Evolutionary conservation across 495 filamentous ascomycete genomes (phyloP).

Genomic region (Oleoguttula mirabilis): DNA sequence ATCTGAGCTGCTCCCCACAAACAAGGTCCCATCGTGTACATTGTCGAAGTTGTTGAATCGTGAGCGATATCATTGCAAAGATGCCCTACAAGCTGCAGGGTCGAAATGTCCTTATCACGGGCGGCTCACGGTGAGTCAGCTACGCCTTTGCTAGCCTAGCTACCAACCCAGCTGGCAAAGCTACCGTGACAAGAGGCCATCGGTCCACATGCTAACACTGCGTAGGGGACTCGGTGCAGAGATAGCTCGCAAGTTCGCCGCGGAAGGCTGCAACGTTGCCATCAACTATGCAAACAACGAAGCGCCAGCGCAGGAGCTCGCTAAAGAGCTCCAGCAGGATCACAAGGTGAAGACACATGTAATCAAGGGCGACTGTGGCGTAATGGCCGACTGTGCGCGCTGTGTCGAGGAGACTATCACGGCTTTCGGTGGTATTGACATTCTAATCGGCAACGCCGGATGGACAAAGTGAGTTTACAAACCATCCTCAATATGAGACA

Average conservation of each 20-base stretch:
- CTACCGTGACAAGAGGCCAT: too few relatives aligned
- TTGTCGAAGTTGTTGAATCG: too few relatives aligned
- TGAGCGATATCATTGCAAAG: too few relatives aligned
- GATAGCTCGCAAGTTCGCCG: slow-evolving; percentile 52
- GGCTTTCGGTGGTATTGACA: slow-evolving; percentile 54
- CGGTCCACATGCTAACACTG: not conserved
- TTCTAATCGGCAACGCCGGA: slow-evolving; percentile 61
- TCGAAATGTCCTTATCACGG: slow-evolving; percentile 56
- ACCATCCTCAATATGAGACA: too few relatives aligned
- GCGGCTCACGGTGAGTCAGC: slow-evolving; percentile 46
- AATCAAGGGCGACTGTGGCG: slow-evolving; percentile 50
- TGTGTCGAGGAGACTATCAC: slow-evolving; percentile 45
- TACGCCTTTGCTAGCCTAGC: not conserved
- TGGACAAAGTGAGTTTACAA: slow-evolving; percentile 23
- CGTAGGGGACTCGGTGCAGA: slow-evolving; percentile 45
- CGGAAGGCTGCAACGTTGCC: slow-evolving; percentile 53
- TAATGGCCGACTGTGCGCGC: slow-evolving; percentile 41
- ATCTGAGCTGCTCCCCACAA: too few relatives aligned
- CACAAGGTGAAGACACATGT: slow-evolving; percentile 43
- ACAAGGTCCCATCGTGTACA: too few relatives aligned
- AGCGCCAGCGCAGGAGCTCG: slow-evolving; percentile 42
- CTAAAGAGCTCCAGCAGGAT: slow-evolving; percentile 37
- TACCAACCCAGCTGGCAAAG: not conserved
- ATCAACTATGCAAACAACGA: slow-evolving; percentile 55
- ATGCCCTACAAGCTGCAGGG: slow-evolving; percentile 53